Percentiles rank a stretch among this genome's conserved stretches.
These are phyloP conservation scores for Cylindrotheca closterium DNA, from an alignment of 108 stramenopile species.

Conservation along the genomic window DNA sequence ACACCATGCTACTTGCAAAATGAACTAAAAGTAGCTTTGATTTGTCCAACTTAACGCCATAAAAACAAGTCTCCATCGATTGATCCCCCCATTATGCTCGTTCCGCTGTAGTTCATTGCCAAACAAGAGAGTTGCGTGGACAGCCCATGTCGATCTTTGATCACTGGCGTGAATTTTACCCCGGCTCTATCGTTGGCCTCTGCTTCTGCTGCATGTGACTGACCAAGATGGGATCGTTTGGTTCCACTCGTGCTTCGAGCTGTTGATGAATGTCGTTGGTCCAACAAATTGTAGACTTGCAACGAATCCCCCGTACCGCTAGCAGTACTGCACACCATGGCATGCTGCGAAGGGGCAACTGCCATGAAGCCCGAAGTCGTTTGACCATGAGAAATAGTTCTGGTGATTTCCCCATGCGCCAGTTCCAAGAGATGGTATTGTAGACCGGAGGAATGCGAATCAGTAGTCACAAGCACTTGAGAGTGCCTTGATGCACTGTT, in stretches of 20 bases:
- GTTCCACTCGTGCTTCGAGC: neutral
- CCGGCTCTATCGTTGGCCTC: neutral
- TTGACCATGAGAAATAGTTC: no score
- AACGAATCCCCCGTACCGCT: neutral
- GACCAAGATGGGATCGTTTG: neutral
- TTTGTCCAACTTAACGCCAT: no score
- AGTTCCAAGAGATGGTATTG: no score
- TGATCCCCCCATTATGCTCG: slow-evolving; percentile 20
- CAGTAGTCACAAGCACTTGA: no score
- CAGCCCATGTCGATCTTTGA: slow-evolving; percentile 29
- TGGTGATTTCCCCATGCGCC: no score
- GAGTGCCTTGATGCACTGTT: no score
- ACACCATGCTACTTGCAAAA: no score
- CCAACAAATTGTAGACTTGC: neutral
- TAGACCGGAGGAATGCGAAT: no score
- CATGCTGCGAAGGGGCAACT: neutral
- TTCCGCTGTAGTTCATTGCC: slow-evolving; percentile 24
- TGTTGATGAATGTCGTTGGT: neutral
- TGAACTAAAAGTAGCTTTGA: no score
- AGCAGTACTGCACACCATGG: neutral
- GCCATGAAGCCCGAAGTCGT: no score
- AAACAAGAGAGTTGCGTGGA: slow-evolving; percentile 26
- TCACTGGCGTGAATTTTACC: neutral
- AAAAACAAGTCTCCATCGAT: slow-evolving; percentile 33
- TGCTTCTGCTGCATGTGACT: neutral